Percentiles rank a stretch among this genome's conserved stretches.
These are phyloP conservation scores for Dendrobium catenatum DNA, from an alignment of 106 monocot species.

Conservation along the genomic window DNA sequence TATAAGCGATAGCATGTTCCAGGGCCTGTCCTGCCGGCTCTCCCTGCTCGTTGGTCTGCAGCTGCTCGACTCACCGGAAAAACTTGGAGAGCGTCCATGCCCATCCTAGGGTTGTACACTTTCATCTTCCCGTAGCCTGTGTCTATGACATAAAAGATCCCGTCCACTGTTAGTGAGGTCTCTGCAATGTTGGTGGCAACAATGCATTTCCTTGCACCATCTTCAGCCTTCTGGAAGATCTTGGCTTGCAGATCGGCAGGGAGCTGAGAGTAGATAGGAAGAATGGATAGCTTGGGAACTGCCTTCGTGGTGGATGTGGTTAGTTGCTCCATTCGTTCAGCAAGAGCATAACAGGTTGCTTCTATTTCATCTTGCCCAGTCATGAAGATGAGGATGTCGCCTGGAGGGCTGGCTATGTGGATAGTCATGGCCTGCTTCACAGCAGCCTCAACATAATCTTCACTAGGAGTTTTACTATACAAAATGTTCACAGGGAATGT, in stretches of 20 bases:
- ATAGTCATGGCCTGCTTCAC: constrained; percentile 95
- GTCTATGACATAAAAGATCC: constrained; percentile 91
- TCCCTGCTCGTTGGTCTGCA: constrained; percentile 85
- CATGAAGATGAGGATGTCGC: constrained; percentile 97
- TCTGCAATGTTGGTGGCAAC: constrained; percentile 98
- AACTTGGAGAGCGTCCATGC: constrained; percentile 97
- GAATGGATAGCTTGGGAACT: constrained; percentile 77
- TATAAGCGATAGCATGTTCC: constrained; percentile 91
- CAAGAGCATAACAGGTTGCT: constrained; percentile 87
- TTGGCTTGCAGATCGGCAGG: constrained; percentile 94
- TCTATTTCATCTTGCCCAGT: constrained; percentile 98
- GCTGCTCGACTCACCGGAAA: constrained; percentile 93
- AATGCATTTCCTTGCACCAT: constrained; percentile 88
- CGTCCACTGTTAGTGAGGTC: constrained; percentile 91
- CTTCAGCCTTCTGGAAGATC: constrained; percentile 93
- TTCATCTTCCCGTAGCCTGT: constrained; percentile 95
- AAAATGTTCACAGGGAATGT: constrained; percentile 88
- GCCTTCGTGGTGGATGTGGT: constrained; percentile 55
- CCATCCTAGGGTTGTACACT: constrained; percentile 93
- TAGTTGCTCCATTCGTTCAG: constrained; percentile 88
- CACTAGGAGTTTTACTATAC: constrained; percentile 90
- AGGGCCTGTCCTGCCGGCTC: constrained; percentile 94
- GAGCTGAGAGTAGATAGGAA: constrained; percentile 93
- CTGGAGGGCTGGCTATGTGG: constrained; percentile 83
- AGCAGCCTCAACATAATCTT: constrained; percentile 98